Evolutionary conservation across 768 basidiomycete species (phyloP), one percentile per base, ranked within the genome.

Genomic region (Kwoniella pini): DNA sequence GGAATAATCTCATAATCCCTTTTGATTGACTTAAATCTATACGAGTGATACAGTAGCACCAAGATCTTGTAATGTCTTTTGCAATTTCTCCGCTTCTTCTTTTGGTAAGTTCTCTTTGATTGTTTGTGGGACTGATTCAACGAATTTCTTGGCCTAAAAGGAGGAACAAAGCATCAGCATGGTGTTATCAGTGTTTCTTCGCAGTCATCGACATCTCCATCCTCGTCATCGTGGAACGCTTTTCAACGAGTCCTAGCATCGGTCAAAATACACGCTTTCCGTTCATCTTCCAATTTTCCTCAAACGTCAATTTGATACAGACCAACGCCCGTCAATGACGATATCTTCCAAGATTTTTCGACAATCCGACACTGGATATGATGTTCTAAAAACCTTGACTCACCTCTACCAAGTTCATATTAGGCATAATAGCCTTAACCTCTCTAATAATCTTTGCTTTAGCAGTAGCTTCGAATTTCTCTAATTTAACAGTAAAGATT

Each of bases 401-500:
- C 72, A 96, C 95, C 78, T 98, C 96, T 66, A 98, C 94, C 73
- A 99, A 85, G 53, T 92, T 98, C 78, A 99, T 87, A 80, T 90
- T 93, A 24, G 96, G 92, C 62, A 95, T 88, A 64, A 98, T 77
- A 5, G 90, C 90, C 84, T 99, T 99, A 71, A 99, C 91, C 80
- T 98, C 96, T 70, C 90, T 86, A 75, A 99, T 99, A 72, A 97
- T 86, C 82, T 99, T 99, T 27, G 96, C 89, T 80, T 99, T 99
- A 53, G 90, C 83, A 11, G 85, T 82, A 2, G 92, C 86, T 63
- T 96, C 94, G 73, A 98, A 96, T 46, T 91, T 91, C 76, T 95
- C 91, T 40, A 99, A 84, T 80, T 86, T 92, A 75, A 97, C 89
- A 70, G 87, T 94, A 82, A 99, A 99, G 31, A 94, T 84, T 17